Conservation (phyloP, 345 rosid species). For the Raphanus sativus region DNA sequence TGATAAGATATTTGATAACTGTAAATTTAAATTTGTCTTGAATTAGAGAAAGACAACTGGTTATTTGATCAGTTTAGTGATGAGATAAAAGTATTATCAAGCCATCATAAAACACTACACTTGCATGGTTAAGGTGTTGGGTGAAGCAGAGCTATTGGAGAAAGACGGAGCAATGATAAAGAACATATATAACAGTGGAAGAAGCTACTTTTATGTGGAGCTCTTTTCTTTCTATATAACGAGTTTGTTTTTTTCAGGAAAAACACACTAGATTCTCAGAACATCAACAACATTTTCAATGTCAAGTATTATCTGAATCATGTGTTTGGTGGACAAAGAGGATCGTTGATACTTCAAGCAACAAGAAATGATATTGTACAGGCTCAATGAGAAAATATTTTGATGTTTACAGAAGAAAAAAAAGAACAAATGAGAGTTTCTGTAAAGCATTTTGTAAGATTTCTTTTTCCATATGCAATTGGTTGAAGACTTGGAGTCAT, state of each 20-base stretch:
- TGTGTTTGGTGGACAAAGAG: no score
- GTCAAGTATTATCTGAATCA: not conserved
- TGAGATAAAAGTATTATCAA: constrained; percentile 58
- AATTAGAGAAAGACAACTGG: not conserved
- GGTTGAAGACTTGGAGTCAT: no score
- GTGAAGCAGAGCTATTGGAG: constrained; percentile 56
- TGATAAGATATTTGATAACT: not conserved
- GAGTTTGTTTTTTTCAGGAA: constrained; percentile 41
- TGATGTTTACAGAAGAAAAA: no score
- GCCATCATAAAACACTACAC: constrained; percentile 70
- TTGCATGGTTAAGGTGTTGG: constrained; percentile 66
- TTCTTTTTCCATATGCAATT: no score
- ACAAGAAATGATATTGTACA: not conserved
- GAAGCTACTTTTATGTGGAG: constrained; percentile 79
- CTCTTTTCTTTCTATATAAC: constrained; percentile 58
- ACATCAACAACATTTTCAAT: not conserved
- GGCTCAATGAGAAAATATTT: not conserved
- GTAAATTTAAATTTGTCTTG: not conserved
- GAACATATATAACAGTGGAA: constrained; percentile 49
- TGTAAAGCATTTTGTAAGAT: no score
- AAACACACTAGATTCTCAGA: constrained; percentile 28
- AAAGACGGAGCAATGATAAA: constrained; percentile 61
- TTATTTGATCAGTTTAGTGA: constrained; percentile 20
- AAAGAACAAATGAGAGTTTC: no score
- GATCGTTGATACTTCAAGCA: constrained; percentile 8